Evolutionary conservation across 805 yeast genomes (phyloP).

Genomic region (Candida corydali): DNA sequence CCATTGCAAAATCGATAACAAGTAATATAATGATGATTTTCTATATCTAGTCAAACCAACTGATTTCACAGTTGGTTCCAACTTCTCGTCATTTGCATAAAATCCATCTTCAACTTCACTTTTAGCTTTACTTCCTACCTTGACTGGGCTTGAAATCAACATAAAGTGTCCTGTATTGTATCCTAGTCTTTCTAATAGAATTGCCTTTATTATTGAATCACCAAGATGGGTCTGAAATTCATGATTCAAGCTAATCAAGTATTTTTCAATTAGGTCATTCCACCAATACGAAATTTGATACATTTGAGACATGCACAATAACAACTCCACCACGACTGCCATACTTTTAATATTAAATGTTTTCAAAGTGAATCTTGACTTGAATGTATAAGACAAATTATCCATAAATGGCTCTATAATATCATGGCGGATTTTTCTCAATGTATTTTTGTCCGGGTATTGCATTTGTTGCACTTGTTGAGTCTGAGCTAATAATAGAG

Average conservation of each 20-base stretch:
- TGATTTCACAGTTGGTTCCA: constrained; percentile 32
- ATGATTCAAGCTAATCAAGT: constrained; percentile 45
- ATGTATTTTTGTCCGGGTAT: constrained; percentile 35
- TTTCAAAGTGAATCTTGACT: constrained; percentile 65
- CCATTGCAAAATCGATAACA: constrained; percentile 75
- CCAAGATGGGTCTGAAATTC: constrained; percentile 41
- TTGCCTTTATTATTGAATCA: constrained; percentile 38
- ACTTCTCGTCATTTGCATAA: constrained; percentile 31
- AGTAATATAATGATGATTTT: constrained; percentile 73
- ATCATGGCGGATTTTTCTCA: constrained; percentile 48
- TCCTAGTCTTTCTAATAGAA: constrained; percentile 40
- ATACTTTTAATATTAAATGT: constrained; percentile 69
- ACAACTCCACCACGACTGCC: constrained; percentile 66
- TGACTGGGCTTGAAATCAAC: constrained; percentile 16
- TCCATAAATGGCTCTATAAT: constrained; percentile 61
- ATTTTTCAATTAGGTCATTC: constrained; percentile 39
- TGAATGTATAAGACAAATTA: constrained; percentile 67
- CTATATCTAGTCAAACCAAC: constrained; percentile 60
- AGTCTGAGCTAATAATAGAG: constrained; percentile 59
- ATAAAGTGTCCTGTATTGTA: constrained; percentile 46
- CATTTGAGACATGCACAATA: constrained; percentile 43
- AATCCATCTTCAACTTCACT: constrained; percentile 26
- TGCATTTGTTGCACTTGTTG: constrained; percentile 20
- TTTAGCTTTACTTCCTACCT: not conserved
- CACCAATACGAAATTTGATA: constrained; percentile 43